Conservation (phyloP, 1,284 basidiomycete species). For the Ustilago xerochloae region DNA sequence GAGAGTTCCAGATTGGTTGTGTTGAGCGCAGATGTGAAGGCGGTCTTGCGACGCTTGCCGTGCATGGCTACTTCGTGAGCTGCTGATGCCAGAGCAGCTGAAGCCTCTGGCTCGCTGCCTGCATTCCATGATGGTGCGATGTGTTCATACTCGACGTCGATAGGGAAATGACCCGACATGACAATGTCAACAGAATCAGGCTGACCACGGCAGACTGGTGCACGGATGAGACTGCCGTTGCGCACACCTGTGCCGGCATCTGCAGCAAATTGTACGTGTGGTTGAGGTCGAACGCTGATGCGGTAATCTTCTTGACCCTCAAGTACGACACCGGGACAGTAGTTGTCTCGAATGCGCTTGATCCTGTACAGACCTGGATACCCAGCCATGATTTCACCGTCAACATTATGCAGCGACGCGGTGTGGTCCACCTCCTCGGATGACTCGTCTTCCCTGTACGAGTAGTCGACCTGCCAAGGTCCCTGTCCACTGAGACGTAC, state of each 20-base stretch:
- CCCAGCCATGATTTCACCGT: constrained; percentile 78
- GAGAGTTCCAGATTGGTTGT: constrained; percentile 84
- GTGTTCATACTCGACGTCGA: constrained; percentile 55
- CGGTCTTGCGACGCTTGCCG: constrained; percentile 60
- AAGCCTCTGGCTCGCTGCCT: constrained; percentile 30
- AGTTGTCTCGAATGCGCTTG: constrained; percentile 79
- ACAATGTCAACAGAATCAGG: constrained; percentile 83
- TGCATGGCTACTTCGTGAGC: constrained; percentile 50
- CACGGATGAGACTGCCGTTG: constrained; percentile 71
- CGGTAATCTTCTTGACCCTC: constrained; percentile 75
- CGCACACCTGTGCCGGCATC: constrained; percentile 34
- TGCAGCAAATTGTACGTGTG: constrained; percentile 69
- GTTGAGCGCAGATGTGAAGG: constrained; percentile 85
- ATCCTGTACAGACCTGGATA: constrained; percentile 82
- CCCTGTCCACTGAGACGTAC: constrained; percentile 66
- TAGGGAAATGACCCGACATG: constrained; percentile 74
- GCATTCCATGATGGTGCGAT: constrained; percentile 32
- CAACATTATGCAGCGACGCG: constrained; percentile 74
- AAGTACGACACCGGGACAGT: constrained; percentile 82
- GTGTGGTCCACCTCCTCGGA: constrained; percentile 68
- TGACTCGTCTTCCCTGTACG: constrained; percentile 71
- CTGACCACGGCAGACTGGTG: constrained; percentile 82
- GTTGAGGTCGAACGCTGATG: constrained; percentile 81
- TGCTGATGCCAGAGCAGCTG: constrained; percentile 48
- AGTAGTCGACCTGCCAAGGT: constrained; percentile 78